Base-by-base conservation (phyloP, 2,329 filamentous ascomycete species). In the Ascochyta viciae-villosae region DNA sequence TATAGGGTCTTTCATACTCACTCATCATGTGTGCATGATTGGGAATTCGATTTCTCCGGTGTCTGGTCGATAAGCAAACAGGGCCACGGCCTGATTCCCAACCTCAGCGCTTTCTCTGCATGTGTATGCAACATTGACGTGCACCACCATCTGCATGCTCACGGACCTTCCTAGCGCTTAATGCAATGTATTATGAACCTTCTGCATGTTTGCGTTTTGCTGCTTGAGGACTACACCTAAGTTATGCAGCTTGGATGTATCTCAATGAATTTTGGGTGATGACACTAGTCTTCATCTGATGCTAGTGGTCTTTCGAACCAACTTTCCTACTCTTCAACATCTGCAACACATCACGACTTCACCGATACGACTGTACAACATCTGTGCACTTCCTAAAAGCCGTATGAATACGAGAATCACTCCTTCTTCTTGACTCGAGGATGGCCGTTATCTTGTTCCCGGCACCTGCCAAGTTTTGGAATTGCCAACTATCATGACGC, bases 21-120 rank as follows among this genome's bases (percentile, higher is more conserved):
- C 55, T 68, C 68, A 65, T 70, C 66, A 70, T 72, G 68, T 72
- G 67, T 72, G 54, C 68, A 73, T 75, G 70, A 72, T 69, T 70
- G 70, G 72, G 69, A 69, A 69, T 70, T 73, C 67, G 64, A 70
- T 69, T 74, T 71, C 62, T 70, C 64, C 64, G 68, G 71, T 74
- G 72, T 75, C 70, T 70, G 70, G 70, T 74, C 71, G 58, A 66
- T 65, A 74, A 72, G 71, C 62, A 69, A 66, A 69, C 60, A 65
- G 62, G 71, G 71, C 66, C 63, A 72, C 56, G 63, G 67, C 67
- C 71, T 73, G 58, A 64, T 71, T 69, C 66, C 64, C 65, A 67
- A 67, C 49, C 48, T 54, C 49, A 51, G 53, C 53, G 47, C 54
- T 52, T 27, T 37, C 44, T 45, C 49, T 52, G 44, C 49, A 57